Conservation (phyloP, 2,329 filamentous ascomycete genomes). For the Pseudonectria buxi region DNA sequence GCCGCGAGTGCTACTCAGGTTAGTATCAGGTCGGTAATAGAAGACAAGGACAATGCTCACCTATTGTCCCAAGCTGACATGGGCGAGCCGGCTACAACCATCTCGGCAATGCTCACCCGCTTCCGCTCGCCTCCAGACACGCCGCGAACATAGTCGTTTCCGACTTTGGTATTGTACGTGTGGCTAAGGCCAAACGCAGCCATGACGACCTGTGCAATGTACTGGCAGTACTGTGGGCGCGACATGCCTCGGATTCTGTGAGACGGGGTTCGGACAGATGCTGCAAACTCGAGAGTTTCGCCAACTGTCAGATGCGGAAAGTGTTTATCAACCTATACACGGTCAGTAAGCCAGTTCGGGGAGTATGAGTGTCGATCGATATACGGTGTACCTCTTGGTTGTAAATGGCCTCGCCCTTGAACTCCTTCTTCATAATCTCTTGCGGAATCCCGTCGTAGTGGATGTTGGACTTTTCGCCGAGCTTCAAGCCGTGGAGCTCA, state of each 20-base stretch:
- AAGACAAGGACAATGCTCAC: neutral
- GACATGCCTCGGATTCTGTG: slow-evolving; percentile 57
- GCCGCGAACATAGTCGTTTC: slow-evolving; percentile 66
- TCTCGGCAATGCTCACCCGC: slow-evolving; percentile 74
- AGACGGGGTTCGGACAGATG: slow-evolving; percentile 60
- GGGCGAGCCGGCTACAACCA: slow-evolving; percentile 54
- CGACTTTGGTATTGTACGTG: slow-evolving; percentile 64
- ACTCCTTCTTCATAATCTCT: slow-evolving; percentile 49
- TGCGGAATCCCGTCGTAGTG: slow-evolving; percentile 58
- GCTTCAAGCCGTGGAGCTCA: slow-evolving; percentile 50
- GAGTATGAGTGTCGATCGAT: slow-evolving; percentile 1
- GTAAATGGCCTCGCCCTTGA: slow-evolving; percentile 62
- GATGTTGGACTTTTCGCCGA: slow-evolving; percentile 44
- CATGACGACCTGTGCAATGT: slow-evolving; percentile 60
- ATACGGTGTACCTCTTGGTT: slow-evolving; percentile 55
- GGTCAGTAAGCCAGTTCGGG: neutral
- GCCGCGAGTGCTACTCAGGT: slow-evolving; percentile 49
- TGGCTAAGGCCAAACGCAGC: slow-evolving; percentile 66
- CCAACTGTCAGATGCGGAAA: slow-evolving; percentile 73
- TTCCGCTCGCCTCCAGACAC: slow-evolving; percentile 65
- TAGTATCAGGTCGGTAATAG: slow-evolving; percentile 16
- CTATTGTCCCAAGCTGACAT: slow-evolving; percentile 43
- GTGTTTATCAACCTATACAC: slow-evolving; percentile 55
- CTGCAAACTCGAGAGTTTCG: slow-evolving; percentile 66
- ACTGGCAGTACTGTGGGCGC: slow-evolving; percentile 51